Evolutionary conservation across 83 land plant genomes (phyloP), one percentile per base, ranked within the genome.

Genomic region (Isoetes engelmannii): DNA sequence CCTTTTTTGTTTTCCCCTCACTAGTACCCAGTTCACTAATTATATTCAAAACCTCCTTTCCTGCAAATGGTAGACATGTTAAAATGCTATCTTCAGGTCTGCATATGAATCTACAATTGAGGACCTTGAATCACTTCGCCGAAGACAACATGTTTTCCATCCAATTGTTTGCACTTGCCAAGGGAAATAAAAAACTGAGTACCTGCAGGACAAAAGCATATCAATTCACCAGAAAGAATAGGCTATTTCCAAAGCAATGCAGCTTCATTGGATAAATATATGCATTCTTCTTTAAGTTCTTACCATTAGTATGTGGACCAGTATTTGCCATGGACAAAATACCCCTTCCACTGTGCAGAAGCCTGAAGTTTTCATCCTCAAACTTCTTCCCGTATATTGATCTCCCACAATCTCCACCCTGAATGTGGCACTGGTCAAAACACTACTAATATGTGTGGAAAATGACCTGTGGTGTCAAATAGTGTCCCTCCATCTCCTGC

Each of bases 221-320:
- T n/a, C 1, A 46, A 65, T n/a, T 2, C 3, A 47, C 63, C 13
- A 18, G 47, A 48, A 43, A 48, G 19, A 45, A 12, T 10, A 3
- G 47, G 58, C 2, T 46, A 48, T 15, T n/a, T n/a, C 63, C 28
- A 48, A 13, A 65, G 12, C 61, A 65, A 3, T n/a, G 37, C 37
- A 28, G 37, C 37, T 28, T 28, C 37, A 28, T 28, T 28, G 15
- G 17, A 3, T 12, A 15, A 51, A 15, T 12, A 51, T 51, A 12
- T 50, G 2, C 37, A 28, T 28, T 28, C 37, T 28, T 28, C 37
- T 28, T 28, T 28, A 68, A 48, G 28, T 0, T 5, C 43, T 17
- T 72, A 78, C 80, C 77, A 56, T 78, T 78, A 5, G 80, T 78
- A 69, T 78, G 80, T 7, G 80, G 77, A 4, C 80, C 80, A 51